Evolutionary conservation across 352 stramenopile species (phyloP).

Genomic region (Globisporangium radiosum): DNA sequence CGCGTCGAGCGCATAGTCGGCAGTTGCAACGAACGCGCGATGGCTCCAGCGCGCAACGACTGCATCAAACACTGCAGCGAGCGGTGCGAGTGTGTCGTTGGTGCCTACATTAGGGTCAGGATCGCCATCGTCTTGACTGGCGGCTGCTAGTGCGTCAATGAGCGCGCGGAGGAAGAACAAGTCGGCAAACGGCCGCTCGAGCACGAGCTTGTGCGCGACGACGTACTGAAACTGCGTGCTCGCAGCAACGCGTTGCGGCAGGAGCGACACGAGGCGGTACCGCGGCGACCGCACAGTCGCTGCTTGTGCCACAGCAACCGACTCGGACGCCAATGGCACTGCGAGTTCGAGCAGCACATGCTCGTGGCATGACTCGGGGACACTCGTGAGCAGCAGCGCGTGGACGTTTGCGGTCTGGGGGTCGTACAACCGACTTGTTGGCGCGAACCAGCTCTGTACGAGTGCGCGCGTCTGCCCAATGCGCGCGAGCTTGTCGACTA

Average conservation of each 20-base stretch:
- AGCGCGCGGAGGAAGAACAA: conserved; percentile 45
- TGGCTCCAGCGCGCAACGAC: conserved; percentile 55
- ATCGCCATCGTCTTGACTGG: neutral
- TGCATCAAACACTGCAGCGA: conserved; percentile 48
- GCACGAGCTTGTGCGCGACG: conserved; percentile 53
- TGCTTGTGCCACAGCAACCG: neutral
- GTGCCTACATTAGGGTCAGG: too few relatives aligned
- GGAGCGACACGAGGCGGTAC: conserved; percentile 40
- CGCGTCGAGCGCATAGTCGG: conserved; percentile 47
- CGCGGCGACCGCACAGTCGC: conserved; percentile 18
- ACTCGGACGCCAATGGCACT: conserved; percentile 3
- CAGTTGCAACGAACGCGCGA: conserved; percentile 34
- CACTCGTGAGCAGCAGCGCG: conserved; percentile 26
- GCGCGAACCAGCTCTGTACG: conserved; percentile 38
- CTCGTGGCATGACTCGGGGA: conserved; percentile 47
- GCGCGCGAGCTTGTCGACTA: conserved; percentile 55
- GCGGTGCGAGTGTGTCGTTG: conserved; percentile 4
- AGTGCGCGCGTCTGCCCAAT: conserved; percentile 41
- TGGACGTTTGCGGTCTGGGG: conserved; percentile 12
- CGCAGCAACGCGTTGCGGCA: conserved; percentile 24
- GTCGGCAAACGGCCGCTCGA: conserved; percentile 39
- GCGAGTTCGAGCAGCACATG: conserved; percentile 38
- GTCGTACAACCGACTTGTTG: conserved; percentile 15
- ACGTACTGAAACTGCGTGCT: conserved; percentile 64
- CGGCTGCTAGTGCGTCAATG: conserved; percentile 26